A percentile compares a stretch with the other conserved stretches of the same genome.
Evolutionary conservation across 768 basidiomycete species (phyloP).

Genomic region (Phlebiopsis gigantea): DNA sequence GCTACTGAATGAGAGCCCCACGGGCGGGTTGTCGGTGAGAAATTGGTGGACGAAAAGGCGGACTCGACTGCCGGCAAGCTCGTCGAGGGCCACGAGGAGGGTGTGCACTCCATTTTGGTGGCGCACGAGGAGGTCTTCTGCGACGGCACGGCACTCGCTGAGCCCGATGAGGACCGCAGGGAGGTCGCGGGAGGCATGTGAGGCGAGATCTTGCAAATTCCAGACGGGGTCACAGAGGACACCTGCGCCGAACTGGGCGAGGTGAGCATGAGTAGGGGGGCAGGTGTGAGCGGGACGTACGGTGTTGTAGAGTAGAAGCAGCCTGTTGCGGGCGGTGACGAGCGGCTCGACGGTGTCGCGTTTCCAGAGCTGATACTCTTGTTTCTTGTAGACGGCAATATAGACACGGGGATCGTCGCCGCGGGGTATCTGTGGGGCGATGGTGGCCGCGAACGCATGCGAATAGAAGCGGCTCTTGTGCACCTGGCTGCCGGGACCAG

Average conservation of each 20-base stretch:
- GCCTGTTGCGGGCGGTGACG: slow-evolving; percentile 1
- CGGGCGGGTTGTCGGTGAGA: too few species aligned
- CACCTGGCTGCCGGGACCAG: not conserved
- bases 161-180: not conserved
- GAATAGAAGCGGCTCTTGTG: not conserved
- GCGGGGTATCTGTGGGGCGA: not conserved
- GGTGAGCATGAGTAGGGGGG: not conserved
- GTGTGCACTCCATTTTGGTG: too few species aligned
- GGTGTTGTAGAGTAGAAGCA: not conserved
- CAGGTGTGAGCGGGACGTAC: not conserved
- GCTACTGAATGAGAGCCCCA: too few species aligned
- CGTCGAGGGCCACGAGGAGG: too few species aligned
- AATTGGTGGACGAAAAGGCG: too few species aligned
- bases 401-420: not conserved
- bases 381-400: not conserved
- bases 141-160: not conserved
- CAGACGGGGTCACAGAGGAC: not conserved
- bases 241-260: not conserved
- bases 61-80: too few species aligned
- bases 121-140: too few species aligned
- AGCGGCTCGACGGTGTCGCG: not conserved
- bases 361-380: not conserved
- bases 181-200: not conserved
- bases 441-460: not conserved
- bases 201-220: slow-evolving; percentile 1